These are phyloP conservation scores for Amanita brunnescens DNA, from an alignment of 768 basidiomycete genomes.

Conservation along the genomic window DNA sequence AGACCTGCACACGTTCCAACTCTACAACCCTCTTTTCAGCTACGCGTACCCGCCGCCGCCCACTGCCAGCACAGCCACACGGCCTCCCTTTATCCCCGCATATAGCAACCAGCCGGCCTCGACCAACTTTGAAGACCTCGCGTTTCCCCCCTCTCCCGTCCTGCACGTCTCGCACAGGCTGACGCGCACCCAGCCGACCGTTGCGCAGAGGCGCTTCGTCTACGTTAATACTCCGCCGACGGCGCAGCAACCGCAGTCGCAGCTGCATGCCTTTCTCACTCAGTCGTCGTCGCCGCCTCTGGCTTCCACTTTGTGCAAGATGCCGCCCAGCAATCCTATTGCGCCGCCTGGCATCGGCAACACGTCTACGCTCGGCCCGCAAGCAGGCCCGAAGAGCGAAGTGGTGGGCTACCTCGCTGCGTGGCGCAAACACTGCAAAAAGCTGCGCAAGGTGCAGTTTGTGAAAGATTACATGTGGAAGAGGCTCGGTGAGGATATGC, in stretches of 20 bases:
- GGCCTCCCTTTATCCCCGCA: not conserved
- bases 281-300: no score
- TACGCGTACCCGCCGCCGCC: not conserved
- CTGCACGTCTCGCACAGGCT: not conserved
- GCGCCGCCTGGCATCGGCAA: no score
- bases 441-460: conserved; percentile 33
- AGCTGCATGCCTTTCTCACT: not conserved
- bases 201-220: not conserved
- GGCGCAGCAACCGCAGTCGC: not conserved
- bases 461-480: conserved; percentile 30
- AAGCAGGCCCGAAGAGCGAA: conserved; percentile 18
- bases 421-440: conserved; percentile 33
- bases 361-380: not conserved
- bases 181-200: not conserved
- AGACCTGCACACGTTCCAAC: conserved; percentile 27
- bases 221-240: not conserved
- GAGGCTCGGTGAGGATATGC: conserved; percentile 26
- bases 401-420: conserved; percentile 30
- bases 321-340: not conserved
- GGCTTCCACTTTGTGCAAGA: not conserved
- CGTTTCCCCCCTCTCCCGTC: not conserved
- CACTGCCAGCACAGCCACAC: not conserved
- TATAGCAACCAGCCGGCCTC: not conserved
- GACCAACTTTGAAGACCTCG: not conserved
- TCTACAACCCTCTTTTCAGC: conserved; percentile 20